Base-by-base conservation (phyloP, 768 basidiomycete genomes). In the Cyclocybe cylindracea region DNA sequence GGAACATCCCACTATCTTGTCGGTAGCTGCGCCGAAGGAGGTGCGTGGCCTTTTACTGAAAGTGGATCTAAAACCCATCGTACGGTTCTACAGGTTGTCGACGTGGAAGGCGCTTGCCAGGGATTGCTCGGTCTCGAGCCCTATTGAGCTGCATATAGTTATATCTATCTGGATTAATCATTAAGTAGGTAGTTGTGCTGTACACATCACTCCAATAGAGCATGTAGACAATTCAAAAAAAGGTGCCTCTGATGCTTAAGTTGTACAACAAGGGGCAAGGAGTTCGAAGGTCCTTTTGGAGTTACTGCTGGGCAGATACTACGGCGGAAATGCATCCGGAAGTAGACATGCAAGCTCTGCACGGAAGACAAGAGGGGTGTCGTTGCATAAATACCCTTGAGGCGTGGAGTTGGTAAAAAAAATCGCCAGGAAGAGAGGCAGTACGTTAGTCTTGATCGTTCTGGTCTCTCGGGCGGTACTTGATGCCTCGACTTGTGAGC, bases 381-480 rank as follows among this genome's bases (percentile, higher is more conserved):
- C 7, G 18, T 39, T 14, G 5, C 33, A 16, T 36, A 40, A 10
- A 44, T 52, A 7, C 4, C 14, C 9, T 36, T 13, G 10, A 24
- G 43, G 40, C 16, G 2, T 7, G 31, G 31, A 4, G 5, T 10
- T 32, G 33, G 35, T 0, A 31, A n/a, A 2, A n/a, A 2, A 32
- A 10, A 10, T 10, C 43, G 39, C 4, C 35, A 19, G 39, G 29
- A 24, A 18, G n/a, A 18, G 37, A n/a, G 11, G 38, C 40, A 7
- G 48, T 44, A 8, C 46, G 41, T 68, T 68, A 89, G 64, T 89
- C 87, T 63, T 83, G 80, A 59, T 89, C 89, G 9, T 82, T 85
- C 65, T 88, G 86, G 66, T 94, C 91, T 58, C 91, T 73, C 2
- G 90, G 87, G n/a, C 91, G 81, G 64, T 94, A 94, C 61, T 85